Percentiles rank a stretch among this genome's conserved stretches.
Conservation (phyloP, 2,329 filamentous ascomycete species). For the Cadophora malorum region DNA sequence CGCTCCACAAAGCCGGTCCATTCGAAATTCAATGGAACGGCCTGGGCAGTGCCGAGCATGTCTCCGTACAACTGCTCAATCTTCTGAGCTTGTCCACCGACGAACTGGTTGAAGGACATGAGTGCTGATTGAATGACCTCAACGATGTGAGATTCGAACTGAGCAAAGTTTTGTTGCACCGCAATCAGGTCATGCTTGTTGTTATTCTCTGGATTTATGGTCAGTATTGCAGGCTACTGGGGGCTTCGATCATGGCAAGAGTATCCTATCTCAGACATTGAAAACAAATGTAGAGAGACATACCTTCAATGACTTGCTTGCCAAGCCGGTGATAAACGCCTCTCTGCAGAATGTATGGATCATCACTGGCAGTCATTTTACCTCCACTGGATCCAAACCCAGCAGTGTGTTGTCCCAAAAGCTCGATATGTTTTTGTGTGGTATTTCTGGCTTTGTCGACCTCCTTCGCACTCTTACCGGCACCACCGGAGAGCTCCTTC, state of each 20-base stretch:
- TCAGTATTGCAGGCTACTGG: neutral
- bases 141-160: conserved; percentile 87
- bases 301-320: conserved; percentile 80
- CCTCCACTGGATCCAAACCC: conserved; percentile 78
- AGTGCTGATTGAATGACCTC: conserved; percentile 82
- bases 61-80: conserved; percentile 82
- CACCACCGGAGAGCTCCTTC: conserved; percentile 85
- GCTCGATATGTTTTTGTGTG: conserved; percentile 96
- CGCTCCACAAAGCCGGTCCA: conserved; percentile 85
- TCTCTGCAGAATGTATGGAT: conserved; percentile 87
- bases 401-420: conserved; percentile 86
- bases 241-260: no score
- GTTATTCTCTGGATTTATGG: conserved; percentile 74
- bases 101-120: conserved; percentile 81
- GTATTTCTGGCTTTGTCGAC: conserved; percentile 86
- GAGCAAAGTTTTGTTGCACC: conserved; percentile 88
- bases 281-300: neutral
- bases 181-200: conserved; percentile 89
- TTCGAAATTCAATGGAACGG: conserved; percentile 84
- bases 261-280: no score
- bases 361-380: conserved; percentile 73
- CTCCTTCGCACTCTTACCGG: conserved; percentile 83
- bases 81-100: conserved; percentile 81
- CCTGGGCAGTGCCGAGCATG: conserved; percentile 78
- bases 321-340: conserved; percentile 83